Evolutionary conservation across 176 grass and related monocot species (phyloP).

Genomic region (Eremochloa ophiuroides): DNA sequence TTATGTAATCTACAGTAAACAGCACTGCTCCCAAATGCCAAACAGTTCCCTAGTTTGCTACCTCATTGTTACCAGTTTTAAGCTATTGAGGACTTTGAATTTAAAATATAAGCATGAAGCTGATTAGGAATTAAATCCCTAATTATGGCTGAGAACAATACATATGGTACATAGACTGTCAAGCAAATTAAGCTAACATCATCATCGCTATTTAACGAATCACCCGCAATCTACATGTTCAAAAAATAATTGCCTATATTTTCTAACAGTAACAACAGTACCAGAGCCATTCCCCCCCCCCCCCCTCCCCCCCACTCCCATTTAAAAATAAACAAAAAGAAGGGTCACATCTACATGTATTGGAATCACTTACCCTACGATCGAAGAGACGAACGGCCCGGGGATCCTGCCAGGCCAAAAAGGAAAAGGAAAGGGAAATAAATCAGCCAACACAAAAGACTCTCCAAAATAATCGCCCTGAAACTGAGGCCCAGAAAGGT

Average conservation of each 20-base stretch:
- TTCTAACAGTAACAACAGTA: background rate
- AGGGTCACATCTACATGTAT: constrained; percentile 8
- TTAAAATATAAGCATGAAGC: background rate
- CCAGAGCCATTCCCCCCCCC: background rate
- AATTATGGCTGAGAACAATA: background rate
- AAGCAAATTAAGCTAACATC: background rate
- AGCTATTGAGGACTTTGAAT: background rate
- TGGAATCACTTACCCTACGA: constrained; percentile 58
- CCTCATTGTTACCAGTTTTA: background rate
- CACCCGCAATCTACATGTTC: background rate
- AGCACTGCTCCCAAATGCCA: background rate
- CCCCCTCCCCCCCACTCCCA: too few species aligned
- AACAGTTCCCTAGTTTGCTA: background rate
- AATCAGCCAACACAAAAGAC: background rate
- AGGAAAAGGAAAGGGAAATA: constrained; percentile 9
- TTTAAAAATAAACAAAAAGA: constrained; percentile 2
- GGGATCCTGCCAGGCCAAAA: constrained; percentile 42
- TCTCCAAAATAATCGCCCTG: background rate
- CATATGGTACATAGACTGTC: background rate
- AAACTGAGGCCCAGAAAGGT: background rate
- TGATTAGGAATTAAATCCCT: background rate
- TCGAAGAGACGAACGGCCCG: constrained; percentile 81
- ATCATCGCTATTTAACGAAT: background rate
- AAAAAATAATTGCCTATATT: background rate
- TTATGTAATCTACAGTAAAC: background rate